A percentile compares a stretch with the other conserved stretches of the same genome.
phyloP scores from a whole-genome alignment of 768 basidiomycete species.

The Psilocybe cyanescens region DNA sequence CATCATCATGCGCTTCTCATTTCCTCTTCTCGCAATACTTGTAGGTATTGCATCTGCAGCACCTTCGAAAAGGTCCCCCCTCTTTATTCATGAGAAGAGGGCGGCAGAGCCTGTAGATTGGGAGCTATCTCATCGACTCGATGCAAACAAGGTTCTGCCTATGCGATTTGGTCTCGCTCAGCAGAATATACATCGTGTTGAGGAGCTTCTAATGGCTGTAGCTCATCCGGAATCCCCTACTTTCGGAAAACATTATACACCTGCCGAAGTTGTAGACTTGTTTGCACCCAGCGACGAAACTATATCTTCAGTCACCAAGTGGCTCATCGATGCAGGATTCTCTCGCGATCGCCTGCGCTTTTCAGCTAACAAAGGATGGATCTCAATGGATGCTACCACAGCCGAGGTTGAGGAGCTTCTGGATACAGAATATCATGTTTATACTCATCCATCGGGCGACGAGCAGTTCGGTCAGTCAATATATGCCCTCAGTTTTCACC shows the following conservation, averaged over 20 bases:
- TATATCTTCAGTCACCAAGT: constrained; percentile 43
- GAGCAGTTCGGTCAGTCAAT: constrained; percentile 39
- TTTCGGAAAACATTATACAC: constrained; percentile 55
- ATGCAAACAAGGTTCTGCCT: constrained; percentile 38
- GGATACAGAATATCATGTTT: constrained; percentile 49
- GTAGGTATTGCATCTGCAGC: constrained; percentile 25
- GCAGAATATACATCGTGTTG: constrained; percentile 47
- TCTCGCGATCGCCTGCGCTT: constrained; percentile 39
- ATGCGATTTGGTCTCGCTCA: constrained; percentile 56
- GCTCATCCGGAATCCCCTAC: constrained; percentile 54
- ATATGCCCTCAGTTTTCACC: no score
- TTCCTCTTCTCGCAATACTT: constrained; percentile 20
- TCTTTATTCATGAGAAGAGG: constrained; percentile 36
- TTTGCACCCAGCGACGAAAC: constrained; percentile 55
- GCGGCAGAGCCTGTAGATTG: constrained; percentile 35
- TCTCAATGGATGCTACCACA: constrained; percentile 46
- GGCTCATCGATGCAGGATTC: constrained; percentile 50
- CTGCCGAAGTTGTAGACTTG: constrained; percentile 44
- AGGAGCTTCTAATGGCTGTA: constrained; percentile 49
- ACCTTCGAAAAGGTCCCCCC: constrained; percentile 27
- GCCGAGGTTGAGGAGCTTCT: constrained; percentile 47
- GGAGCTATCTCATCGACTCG: constrained; percentile 29
- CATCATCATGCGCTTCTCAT: constrained; percentile 20
- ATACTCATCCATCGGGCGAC: constrained; percentile 40
- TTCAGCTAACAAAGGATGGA: constrained; percentile 44